Evolutionary conservation across 192 early-diverging fungal genomes (phyloP).

Genomic region (Backusella tuberculispora): DNA sequence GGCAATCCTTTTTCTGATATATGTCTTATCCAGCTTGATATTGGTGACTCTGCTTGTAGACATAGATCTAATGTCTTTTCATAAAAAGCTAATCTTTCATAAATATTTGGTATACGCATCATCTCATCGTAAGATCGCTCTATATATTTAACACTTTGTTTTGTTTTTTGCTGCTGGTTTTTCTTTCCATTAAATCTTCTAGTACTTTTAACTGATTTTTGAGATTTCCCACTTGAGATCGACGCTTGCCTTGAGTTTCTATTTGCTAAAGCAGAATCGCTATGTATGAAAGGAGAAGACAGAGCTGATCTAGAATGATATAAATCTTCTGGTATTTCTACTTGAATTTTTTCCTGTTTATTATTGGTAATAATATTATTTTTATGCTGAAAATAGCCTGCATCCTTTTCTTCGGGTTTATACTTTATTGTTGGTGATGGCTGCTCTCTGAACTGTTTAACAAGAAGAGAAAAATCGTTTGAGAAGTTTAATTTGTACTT

Average conservation of each 20-base stretch:
- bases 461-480: neutral
- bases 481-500: neutral
- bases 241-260: neutral
- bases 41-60: slow-evolving; percentile 18
- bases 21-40: slow-evolving; percentile 2
- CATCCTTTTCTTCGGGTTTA: neutral
- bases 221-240: slow-evolving; percentile 11
- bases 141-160: neutral
- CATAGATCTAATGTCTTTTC: slow-evolving; percentile 33
- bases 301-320: neutral
- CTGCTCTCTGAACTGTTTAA: neutral
- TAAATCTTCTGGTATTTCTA: neutral
- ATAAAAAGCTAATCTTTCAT: slow-evolving; percentile 30
- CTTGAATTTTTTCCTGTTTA: neutral
- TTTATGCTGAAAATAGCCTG: neutral
- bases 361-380: neutral
- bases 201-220: neutral
- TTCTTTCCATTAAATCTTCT: neutral
- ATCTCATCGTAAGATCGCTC: slow-evolving; percentile 35
- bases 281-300: neutral
- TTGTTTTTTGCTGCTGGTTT: neutral
- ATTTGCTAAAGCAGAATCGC: neutral
- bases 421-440: neutral
- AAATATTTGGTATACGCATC: slow-evolving; percentile 34
- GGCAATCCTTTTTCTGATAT: slow-evolving; percentile 19